Evolutionary conservation across 23 red algal genomes (phyloP), one percentile per base, ranked within the genome.

Genomic region (Gracilaria caudata): DNA sequence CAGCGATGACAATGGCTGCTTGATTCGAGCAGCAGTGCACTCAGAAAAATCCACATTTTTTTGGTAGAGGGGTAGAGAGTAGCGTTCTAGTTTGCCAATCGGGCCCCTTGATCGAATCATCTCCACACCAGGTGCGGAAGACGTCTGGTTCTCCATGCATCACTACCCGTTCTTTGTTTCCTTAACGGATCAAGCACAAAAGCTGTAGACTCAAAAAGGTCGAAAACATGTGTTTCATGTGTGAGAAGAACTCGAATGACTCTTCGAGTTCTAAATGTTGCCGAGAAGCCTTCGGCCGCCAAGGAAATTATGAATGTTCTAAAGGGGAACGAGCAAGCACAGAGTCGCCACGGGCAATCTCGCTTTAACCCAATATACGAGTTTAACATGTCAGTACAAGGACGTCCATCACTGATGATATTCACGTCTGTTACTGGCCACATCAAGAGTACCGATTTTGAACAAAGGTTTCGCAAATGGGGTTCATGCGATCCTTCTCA

Each of bases 271-370:
- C 58, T 98, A 20, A 83, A 90, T 82, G 90, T 98, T 24, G 96
- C 96, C 38, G 96, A 98, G 72, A 98, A 98, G 81, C 92, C 92
- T 54, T 95, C 92, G 24, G 96, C 92, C 9, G 96, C 96, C 28
- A 89, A 89, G 45, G 88, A 98, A 89, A 87, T 94, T 10, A 64
- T 73, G 30, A 7, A 60, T 32, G 93, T 94, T 5, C 49, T 98
- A 13, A 60, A 64, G 51, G 60, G 63, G 28, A 56, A 73, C 37
- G 34, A 82, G 37, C 30, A 40, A 78, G 51, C 72, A 7, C 59
- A 23, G 21, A 55, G 51, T 47, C 75, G 80, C 1, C 73, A 60
- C 43, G 58, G 91, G 8, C 64, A 40, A 12, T 95, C 87, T 17
- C 78, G 76, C 44, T 93, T 77, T 65, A 92, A 98, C 58, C 79